Evolutionary conservation across 2,329 filamentous ascomycete genomes (phyloP), one percentile per base, ranked within the genome.

Genomic region (Sarocladiaceae sp.): DNA sequence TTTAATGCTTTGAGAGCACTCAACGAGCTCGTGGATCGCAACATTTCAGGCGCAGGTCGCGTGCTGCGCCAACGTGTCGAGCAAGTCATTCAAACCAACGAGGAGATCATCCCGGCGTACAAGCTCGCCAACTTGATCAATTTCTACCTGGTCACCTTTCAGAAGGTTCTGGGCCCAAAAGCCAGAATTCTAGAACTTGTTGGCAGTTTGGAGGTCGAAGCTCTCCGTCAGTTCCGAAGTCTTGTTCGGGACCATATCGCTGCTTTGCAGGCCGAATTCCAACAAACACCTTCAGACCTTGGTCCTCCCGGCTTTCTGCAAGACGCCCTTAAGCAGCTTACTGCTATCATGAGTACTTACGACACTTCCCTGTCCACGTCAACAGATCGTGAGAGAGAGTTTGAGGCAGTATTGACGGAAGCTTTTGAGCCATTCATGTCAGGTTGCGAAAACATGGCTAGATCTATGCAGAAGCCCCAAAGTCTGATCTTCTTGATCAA

Each of bases 61-160:
- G 82, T 92, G n/a, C 70, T 97, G n/a, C 84, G 88, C 23, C 92
- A 97, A 66, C 81, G 93, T 28, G 84, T 95, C 50, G 92, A 97
- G 66, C 88, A 97, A 61, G 88, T 96, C 18, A 87, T 97, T 15
- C 91, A 96, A 61, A 88, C 88, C 55, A 93, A 96, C 65, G 92
- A 97, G 60, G 92, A 97, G 54, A 87, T 87, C 1, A 89, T 95
- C 18, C 74, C 91, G 47, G 86, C 90, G 29, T 99, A 96, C 73
- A 94, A 91, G 65, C 83, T 97, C 36, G 86, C 90, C 11, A 97
- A 96, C 60, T 75, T 99, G 1, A 78, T 97, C 37, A 84, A 83
- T 36, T 99, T 99, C 70, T 99, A 99, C 70, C 84, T 83, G 26
- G 78, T 83, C 56, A 97, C 92, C 1, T 97, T 97, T 65, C 73